Percentiles rank a stretch among this genome's conserved stretches.
Conservation (phyloP, 768 basidiomycete genomes). For the Mycena amicta region DNA sequence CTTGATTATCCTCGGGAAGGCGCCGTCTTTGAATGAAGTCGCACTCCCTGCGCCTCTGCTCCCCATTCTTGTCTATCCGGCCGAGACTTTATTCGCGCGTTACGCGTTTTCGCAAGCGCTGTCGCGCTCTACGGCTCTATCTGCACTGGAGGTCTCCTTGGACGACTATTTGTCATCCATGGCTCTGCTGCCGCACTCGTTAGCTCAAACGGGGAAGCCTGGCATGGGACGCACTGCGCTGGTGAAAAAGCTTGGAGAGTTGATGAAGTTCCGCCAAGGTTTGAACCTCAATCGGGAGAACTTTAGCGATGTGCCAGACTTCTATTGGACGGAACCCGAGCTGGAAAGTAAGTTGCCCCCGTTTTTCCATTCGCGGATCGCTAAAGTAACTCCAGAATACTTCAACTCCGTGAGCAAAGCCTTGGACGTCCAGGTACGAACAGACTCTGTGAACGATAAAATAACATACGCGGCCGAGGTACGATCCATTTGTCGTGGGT, state of each 20-base stretch:
- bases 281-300: conserved; percentile 89
- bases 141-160: conserved; percentile 82
- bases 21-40: conserved; percentile 59
- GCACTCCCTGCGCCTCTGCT: conserved; percentile 44
- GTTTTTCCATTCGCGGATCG: background rate
- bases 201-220: conserved; percentile 81
- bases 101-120: conserved; percentile 93
- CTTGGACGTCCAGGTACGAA: conserved; percentile 83
- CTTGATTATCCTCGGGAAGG: conserved; percentile 83
- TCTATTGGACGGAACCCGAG: conserved; percentile 94
- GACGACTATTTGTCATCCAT: conserved; percentile 85
- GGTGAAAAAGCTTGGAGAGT: conserved; percentile 88
- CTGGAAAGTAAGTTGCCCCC: conserved; percentile 65
- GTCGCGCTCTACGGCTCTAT: conserved; percentile 84
- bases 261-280: conserved; percentile 91
- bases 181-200: conserved; percentile 72
- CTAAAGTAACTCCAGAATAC: conserved; percentile 48
- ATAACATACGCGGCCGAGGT: conserved; percentile 89
- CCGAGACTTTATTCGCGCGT: conserved; percentile 77
- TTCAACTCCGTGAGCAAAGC: conserved; percentile 86
- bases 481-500: conserved; percentile 2
- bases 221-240: conserved; percentile 79
- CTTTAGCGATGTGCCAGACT: conserved; percentile 85
- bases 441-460: conserved; percentile 85
- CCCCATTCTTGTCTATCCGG: conserved; percentile 60